Evolutionary conservation across 768 basidiomycete species (phyloP).

Genomic region (Lyophyllum atratum): DNA sequence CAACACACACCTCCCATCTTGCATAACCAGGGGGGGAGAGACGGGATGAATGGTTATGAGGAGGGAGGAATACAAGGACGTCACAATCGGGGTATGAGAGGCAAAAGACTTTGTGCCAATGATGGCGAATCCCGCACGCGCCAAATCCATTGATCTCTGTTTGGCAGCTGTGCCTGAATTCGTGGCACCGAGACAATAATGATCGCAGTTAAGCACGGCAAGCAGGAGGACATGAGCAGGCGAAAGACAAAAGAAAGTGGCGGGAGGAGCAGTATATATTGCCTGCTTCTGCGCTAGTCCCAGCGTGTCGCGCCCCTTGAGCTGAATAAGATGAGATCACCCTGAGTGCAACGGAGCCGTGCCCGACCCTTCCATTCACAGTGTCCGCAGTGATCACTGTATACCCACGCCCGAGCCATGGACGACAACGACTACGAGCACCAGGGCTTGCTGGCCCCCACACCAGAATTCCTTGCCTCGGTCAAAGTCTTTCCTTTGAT

Average conservation of each 20-base stretch:
- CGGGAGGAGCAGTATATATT: background rate
- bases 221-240: slow-evolving; percentile 12
- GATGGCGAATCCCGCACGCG: slow-evolving; percentile 17
- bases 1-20: slow-evolving; percentile 56
- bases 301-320: background rate
- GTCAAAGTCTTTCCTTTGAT: slow-evolving; percentile 84
- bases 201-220: slow-evolving; percentile 15
- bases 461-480: slow-evolving; percentile 56
- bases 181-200: slow-evolving; percentile 8
- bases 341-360: background rate
- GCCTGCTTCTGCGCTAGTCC: slow-evolving; percentile 1
- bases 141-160: slow-evolving; percentile 25
- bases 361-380: background rate
- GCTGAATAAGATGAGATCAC: background rate
- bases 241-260: slow-evolving; percentile 19
- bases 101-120: slow-evolving; percentile 19
- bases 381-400: background rate
- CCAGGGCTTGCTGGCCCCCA: slow-evolving; percentile 51
- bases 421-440: slow-evolving; percentile 47
- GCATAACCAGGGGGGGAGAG: slow-evolving; percentile 36
- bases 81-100: slow-evolving; percentile 29
- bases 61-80: slow-evolving; percentile 37
- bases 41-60: slow-evolving; percentile 35
- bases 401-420: slow-evolving; percentile 2
- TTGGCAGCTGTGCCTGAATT: slow-evolving; percentile 14